Conservation (phyloP, 768 basidiomycete species). For the Boletus rubescentipes region DNA sequence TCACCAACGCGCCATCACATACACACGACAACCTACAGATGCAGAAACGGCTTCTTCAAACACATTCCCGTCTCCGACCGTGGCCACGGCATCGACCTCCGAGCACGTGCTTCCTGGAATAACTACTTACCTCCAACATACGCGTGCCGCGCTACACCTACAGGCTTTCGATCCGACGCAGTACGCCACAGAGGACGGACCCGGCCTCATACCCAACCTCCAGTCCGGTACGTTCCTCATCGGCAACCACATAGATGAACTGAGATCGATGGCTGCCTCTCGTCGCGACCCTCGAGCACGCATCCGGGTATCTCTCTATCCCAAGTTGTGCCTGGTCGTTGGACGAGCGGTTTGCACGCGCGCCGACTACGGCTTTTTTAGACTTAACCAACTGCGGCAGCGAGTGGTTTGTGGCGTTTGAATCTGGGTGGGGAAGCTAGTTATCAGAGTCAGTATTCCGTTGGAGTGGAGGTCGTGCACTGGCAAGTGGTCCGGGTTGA, state of each 20-base stretch:
- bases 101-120: conserved; percentile 81
- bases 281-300: conserved; percentile 58
- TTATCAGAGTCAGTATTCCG: conserved; percentile 68
- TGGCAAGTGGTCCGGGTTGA: too few relatives aligned
- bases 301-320: conserved; percentile 75
- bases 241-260: conserved; percentile 94
- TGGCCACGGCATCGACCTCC: conserved; percentile 84
- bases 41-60: conserved; percentile 90
- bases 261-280: conserved; percentile 95
- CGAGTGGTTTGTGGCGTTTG: conserved; percentile 41
- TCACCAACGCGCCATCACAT: neutral
- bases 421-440: conserved; percentile 64
- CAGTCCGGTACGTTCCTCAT: conserved; percentile 69
- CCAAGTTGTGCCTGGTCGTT: conserved; percentile 91
- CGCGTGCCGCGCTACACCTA: conserved; percentile 61
- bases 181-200: neutral
- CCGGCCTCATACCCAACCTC: conserved; percentile 29
- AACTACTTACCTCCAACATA: conserved; percentile 67
- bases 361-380: conserved; percentile 30
- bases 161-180: conserved; percentile 65
- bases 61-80: conserved; percentile 77
- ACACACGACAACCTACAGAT: conserved; percentile 41
- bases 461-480: too few relatives aligned
- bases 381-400: conserved; percentile 19
- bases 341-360: conserved; percentile 62